Evolutionary conservation across 2,329 filamentous ascomycete genomes (phyloP).

Genomic region (Diaporthe sp.): DNA sequence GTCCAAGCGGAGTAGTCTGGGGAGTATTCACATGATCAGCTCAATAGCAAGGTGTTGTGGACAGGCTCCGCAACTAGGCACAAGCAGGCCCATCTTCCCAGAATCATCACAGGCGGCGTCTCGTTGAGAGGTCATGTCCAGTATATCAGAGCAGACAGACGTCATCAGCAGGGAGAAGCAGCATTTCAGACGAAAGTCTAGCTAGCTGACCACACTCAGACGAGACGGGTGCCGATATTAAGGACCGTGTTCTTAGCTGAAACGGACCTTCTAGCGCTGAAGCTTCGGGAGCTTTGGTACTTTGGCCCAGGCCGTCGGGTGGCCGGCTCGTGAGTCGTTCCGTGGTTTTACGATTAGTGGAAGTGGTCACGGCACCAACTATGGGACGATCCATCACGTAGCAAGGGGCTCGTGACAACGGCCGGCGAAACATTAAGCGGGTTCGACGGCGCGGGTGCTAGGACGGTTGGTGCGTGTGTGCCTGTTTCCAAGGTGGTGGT

Average conservation of each 20-base stretch:
- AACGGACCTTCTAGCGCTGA: slow-evolving; percentile 19
- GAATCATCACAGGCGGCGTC: neutral
- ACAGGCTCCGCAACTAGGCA: neutral
- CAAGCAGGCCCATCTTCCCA: neutral
- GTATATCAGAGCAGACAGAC: neutral
- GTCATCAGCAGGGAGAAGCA: neutral
- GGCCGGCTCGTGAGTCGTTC: slow-evolving; percentile 18
- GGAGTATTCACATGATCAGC: too few relatives aligned
- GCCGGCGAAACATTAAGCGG: slow-evolving; percentile 18
- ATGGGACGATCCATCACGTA: slow-evolving; percentile 27
- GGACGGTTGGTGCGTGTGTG: slow-evolving; percentile 7
- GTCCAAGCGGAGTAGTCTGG: too few relatives aligned
- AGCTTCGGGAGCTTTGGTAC: slow-evolving; percentile 25
- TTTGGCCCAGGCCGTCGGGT: neutral
- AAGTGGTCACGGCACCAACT: neutral
- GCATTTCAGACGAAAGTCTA: neutral
- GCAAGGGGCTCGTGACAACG: slow-evolving; percentile 13
- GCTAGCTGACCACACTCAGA: neutral
- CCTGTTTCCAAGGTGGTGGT: neutral
- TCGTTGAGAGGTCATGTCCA: neutral
- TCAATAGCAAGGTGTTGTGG: neutral
- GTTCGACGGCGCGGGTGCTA: slow-evolving; percentile 36
- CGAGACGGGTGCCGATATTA: slow-evolving; percentile 10
- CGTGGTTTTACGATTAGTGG: slow-evolving; percentile 7
- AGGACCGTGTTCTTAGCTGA: slow-evolving; percentile 23